These are phyloP conservation scores for Entophlyctis helioformis DNA, from an alignment of 192 early-diverging fungal species.

Conservation along the genomic window DNA sequence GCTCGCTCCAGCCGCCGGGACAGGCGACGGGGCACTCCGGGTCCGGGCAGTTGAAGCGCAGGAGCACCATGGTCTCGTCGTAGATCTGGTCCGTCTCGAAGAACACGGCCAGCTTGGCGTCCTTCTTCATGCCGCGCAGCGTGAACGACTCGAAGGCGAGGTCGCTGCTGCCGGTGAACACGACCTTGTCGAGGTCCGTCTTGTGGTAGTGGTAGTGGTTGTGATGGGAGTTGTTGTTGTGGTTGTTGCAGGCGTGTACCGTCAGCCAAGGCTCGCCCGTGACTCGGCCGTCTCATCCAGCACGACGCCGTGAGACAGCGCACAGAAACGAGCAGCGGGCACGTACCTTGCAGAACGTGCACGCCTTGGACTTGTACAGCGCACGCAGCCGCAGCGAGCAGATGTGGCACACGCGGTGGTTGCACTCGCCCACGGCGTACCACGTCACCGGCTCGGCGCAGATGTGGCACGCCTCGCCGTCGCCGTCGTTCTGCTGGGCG, in stretches of 20 bases:
- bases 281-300: too few species aligned
- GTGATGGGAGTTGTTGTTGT: too few species aligned
- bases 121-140: slow-evolving; percentile 31
- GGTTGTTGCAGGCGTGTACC: too few species aligned
- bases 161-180: slow-evolving; percentile 59
- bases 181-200: slow-evolving; percentile 66
- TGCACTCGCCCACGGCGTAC: slow-evolving; percentile 77
- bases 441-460: slow-evolving; percentile 72
- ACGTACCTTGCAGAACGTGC: slow-evolving; percentile 82
- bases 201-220: too few species aligned
- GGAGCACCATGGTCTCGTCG: slow-evolving; percentile 56
- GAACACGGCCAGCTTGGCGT: slow-evolving; percentile 54
- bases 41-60: slow-evolving; percentile 84
- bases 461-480: slow-evolving; percentile 61
- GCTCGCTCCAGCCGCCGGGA: slow-evolving; percentile 65
- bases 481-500: too few species aligned
- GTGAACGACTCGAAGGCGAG: slow-evolving; percentile 27
- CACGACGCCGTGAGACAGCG: too few species aligned
- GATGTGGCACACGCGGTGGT: slow-evolving; percentile 86
- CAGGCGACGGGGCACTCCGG: slow-evolving; percentile 60
- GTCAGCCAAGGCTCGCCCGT: too few species aligned
- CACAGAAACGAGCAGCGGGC: not conserved
- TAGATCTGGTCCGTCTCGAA: slow-evolving; percentile 69
- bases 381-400: slow-evolving; percentile 85
- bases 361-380: slow-evolving; percentile 74